Conservation (phyloP, 2,329 filamentous ascomycete species). For the Pseudofabraea citricarpa region DNA sequence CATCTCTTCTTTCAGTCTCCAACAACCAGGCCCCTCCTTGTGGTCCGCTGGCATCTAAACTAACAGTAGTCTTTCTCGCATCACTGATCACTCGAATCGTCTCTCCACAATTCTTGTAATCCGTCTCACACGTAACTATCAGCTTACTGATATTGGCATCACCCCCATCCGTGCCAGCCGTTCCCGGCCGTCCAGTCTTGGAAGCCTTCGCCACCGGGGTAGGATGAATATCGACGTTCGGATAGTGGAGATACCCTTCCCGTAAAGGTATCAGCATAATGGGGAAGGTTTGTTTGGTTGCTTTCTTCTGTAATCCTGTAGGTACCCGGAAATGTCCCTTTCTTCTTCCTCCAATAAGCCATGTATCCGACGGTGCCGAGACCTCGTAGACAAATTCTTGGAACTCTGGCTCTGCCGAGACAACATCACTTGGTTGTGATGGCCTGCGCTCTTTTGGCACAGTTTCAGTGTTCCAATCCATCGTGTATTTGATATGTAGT, state of each 20-base stretch:
- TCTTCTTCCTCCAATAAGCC: conserved; percentile 79
- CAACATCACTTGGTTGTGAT: not conserved
- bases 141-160: conserved; percentile 12
- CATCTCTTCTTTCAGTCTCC: conserved; percentile 46
- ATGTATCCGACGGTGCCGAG: conserved; percentile 65
- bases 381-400: conserved; percentile 83
- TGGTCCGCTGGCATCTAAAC: conserved; percentile 61
- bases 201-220: conserved; percentile 32
- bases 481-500: conserved; percentile 58
- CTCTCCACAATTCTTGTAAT: conserved; percentile 74
- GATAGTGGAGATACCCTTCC: conserved; percentile 73
- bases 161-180: conserved; percentile 13
- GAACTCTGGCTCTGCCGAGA: conserved; percentile 26
- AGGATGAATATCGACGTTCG: conserved; percentile 72
- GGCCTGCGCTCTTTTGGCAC: conserved; percentile 17
- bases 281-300: conserved; percentile 50
- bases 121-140: conserved; percentile 64
- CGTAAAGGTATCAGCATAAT: conserved; percentile 77
- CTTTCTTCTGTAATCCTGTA: conserved; percentile 34
- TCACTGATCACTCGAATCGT: conserved; percentile 71
- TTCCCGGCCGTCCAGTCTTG: conserved; percentile 8
- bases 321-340: conserved; percentile 72
- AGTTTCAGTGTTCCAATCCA: conserved; percentile 51
- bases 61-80: conserved; percentile 67
- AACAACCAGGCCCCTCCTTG: conserved; percentile 63